Evolutionary conservation across 192 early-diverging fungal species (phyloP).

Genomic region (Linnemannia elongata): DNA sequence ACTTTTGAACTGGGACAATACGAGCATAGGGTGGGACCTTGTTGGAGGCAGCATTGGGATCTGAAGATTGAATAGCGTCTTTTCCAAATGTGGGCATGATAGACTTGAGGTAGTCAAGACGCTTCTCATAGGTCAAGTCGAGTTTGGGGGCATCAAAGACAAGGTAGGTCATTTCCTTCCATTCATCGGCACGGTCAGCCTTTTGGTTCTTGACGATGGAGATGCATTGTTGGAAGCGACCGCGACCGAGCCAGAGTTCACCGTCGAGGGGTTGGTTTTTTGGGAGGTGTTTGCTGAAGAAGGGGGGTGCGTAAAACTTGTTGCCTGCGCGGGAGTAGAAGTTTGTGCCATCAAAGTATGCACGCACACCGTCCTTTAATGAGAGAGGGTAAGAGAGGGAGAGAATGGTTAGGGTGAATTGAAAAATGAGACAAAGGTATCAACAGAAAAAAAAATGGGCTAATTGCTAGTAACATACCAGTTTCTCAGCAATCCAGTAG

Average conservation of each 20-base stretch:
- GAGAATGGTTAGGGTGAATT: background rate
- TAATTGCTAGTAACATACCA: slow-evolving; percentile 36
- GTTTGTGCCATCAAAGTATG: slow-evolving; percentile 69
- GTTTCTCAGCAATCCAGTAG: slow-evolving; percentile 82
- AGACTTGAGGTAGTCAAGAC: slow-evolving; percentile 61
- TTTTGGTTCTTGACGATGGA: slow-evolving; percentile 71
- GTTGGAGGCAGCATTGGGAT: background rate
- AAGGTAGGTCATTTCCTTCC: slow-evolving; percentile 68
- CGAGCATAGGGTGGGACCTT: slow-evolving; percentile 55
- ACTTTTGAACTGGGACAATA: slow-evolving; percentile 65
- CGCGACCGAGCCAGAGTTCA: slow-evolving; percentile 78
- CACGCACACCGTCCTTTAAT: slow-evolving; percentile 72
- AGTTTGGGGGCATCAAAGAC: slow-evolving; percentile 76
- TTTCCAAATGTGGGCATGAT: slow-evolving; percentile 53
- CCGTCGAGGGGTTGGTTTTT: slow-evolving; percentile 74
- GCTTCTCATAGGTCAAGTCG: slow-evolving; percentile 63
- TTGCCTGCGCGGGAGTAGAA: slow-evolving; percentile 74
- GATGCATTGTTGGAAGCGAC: slow-evolving; percentile 72
- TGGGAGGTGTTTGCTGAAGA: slow-evolving; percentile 63
- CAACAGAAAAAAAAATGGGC: background rate
- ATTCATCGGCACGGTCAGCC: slow-evolving; percentile 53
- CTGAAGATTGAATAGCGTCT: slow-evolving; percentile 4
- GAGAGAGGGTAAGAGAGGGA: background rate
- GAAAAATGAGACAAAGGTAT: background rate
- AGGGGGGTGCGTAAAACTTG: slow-evolving; percentile 66